Evolutionary conservation across 1,284 basidiomycete genomes (phyloP), one percentile per base, ranked within the genome.

Genomic region (Agaricales sp.): DNA sequence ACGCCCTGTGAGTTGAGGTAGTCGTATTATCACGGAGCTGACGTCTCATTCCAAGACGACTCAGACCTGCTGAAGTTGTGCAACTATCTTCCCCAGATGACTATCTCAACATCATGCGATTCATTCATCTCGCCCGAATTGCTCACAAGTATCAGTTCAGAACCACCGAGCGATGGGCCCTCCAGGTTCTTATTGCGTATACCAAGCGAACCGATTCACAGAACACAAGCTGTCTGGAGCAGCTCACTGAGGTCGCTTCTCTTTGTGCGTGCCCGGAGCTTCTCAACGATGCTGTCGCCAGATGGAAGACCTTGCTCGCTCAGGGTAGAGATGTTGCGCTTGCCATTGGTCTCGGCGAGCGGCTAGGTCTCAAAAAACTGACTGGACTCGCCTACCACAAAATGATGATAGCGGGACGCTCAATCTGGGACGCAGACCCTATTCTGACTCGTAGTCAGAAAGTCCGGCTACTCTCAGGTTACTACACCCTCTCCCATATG

Each of bases 141-240:
- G 68, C 74, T 3, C 74, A 78, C 62, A 77, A 78, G 51, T 77
- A 78, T 58, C 71, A 74, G 50, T 77, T 76, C 58, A 65, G 70
- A 22, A 67, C 66, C n/a, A 68, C 73, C 48, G 73, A 75, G 57
- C 58, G 52, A 35, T 77, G 75, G 76, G 69, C 72, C 0, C 61
- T 77, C 46, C 54, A 60, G 43, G 71, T 69, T 16, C 63, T 77
- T 45, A 64, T 66, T 57, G 55, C 56, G 46, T 67, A 60, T 55
- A 69, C 67, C 58, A 63, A 61, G 21, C 65, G 61, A 37, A 44
- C n/a, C 30, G 30, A 35, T 11, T 35, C n/a, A n/a, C 30, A 35
- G n/a, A 35, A 35, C 30, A 35, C 30, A 35, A n/a, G 11, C 8
- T n/a, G n/a, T 35, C 58, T 71, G 30, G 62, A 65, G 3, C 68